A percentile compares a stretch with the other conserved stretches of the same genome.
phyloP scores from a whole-genome alignment of 225 moss, liverwort and hornwort species.

The Takakia lepidozioides region DNA sequence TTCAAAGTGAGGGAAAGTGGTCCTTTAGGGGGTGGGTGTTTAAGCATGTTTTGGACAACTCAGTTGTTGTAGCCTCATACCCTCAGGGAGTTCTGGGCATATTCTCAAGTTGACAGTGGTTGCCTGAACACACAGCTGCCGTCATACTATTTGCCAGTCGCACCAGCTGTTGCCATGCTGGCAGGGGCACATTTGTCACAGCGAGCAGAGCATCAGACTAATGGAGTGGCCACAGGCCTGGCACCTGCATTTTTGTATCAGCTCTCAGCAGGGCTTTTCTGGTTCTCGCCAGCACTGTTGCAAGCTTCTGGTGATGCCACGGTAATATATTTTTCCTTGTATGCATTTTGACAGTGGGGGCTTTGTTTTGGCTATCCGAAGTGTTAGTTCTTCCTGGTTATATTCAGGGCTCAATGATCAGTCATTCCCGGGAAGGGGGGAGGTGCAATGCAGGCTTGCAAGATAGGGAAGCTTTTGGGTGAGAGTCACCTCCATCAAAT shows the following conservation, averaged over 20 bases:
- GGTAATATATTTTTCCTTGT: slow-evolving; percentile 12
- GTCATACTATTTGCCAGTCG: slow-evolving; percentile 62
- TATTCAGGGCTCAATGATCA: background rate
- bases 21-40: no score
- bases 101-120: no score
- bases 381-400: no score
- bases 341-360: slow-evolving; percentile 1
- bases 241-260: slow-evolving; percentile 32
- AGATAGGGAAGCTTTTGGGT: slow-evolving; percentile 28
- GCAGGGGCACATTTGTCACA: slow-evolving; percentile 35
- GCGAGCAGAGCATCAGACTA: slow-evolving; percentile 13
- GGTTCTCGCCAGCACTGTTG: slow-evolving; percentile 31
- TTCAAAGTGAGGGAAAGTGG: no score
- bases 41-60: no score
- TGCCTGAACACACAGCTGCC: slow-evolving; percentile 25
- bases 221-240: slow-evolving; percentile 26
- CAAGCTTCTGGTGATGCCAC: slow-evolving; percentile 27
- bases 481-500: slow-evolving; percentile 20
- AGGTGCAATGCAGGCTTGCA: slow-evolving; percentile 28
- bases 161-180: slow-evolving; percentile 61
- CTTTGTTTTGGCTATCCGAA: no score
- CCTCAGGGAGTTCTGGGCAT: no score
- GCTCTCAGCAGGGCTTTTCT: slow-evolving; percentile 34
- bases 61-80: no score
- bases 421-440: background rate